Evolutionary conservation across 805 yeast genomes (phyloP).

Genomic region (Sungouiella blattae): DNA sequence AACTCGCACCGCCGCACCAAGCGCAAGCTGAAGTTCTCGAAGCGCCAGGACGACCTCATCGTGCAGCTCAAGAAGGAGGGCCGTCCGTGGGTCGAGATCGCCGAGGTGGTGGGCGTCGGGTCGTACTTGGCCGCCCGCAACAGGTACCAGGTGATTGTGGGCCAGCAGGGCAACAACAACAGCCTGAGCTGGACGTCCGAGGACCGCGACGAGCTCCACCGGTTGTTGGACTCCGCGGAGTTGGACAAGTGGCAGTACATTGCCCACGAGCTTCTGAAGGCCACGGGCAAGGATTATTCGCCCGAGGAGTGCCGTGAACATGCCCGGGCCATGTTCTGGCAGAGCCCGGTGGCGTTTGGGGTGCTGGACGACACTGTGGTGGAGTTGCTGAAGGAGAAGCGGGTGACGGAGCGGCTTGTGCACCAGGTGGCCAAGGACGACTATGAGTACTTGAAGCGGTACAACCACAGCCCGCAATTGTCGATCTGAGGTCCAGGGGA

Average conservation of each 20-base stretch:
- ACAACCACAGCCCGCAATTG: no score
- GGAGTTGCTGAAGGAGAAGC: slow-evolving; percentile 3
- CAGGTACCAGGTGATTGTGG: slow-evolving; percentile 75
- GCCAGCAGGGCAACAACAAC: slow-evolving; percentile 75
- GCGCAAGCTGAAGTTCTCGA: slow-evolving; percentile 65
- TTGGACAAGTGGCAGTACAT: slow-evolving; percentile 39
- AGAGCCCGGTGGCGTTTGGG: slow-evolving; percentile 56
- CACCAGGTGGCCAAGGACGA: slow-evolving; percentile 1
- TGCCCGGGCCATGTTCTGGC: slow-evolving; percentile 49
- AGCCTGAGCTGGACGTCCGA: slow-evolving; percentile 58
- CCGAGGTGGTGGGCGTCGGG: slow-evolving; percentile 59
- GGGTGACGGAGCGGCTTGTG: slow-evolving; percentile 1
- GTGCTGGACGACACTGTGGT: slow-evolving; percentile 44
- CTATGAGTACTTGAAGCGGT: neutral
- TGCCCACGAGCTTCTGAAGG: slow-evolving; percentile 57
- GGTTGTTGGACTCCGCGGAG: slow-evolving; percentile 35
- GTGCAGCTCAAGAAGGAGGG: slow-evolving; percentile 60
- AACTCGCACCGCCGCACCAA: slow-evolving; percentile 48
- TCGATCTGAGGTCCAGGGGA: no score
- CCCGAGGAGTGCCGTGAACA: slow-evolving; percentile 55
- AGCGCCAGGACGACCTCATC: slow-evolving; percentile 65
- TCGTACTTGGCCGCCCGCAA: slow-evolving; percentile 71
- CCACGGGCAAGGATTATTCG: slow-evolving; percentile 48
- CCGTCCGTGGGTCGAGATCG: slow-evolving; percentile 70
- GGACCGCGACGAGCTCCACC: slow-evolving; percentile 50